Percentiles rank a stretch among this genome's conserved stretches.
Evolutionary conservation across 805 yeast genomes (phyloP).

Genomic region (Candida succiphila): DNA sequence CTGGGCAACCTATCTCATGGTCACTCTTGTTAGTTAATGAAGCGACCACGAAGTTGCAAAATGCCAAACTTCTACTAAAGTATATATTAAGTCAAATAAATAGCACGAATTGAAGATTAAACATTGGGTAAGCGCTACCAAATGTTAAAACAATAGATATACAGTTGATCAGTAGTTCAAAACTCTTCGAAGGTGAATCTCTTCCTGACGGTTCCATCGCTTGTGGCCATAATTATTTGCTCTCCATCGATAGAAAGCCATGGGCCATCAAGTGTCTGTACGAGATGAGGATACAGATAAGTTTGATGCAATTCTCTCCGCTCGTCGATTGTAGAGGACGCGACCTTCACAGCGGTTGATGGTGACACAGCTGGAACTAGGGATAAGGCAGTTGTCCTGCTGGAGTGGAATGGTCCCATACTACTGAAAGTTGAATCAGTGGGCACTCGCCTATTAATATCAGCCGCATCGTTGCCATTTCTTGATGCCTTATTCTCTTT

Average conservation of each 20-base stretch:
- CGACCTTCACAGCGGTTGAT: slow-evolving; percentile 9
- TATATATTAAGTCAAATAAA: too few species aligned
- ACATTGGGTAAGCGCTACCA: too few species aligned
- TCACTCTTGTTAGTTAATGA: too few species aligned
- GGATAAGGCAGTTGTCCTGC: not conserved
- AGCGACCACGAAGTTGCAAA: too few species aligned
- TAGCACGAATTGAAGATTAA: too few species aligned
- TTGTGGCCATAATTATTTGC: slow-evolving; percentile 38
- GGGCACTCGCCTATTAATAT: too few species aligned
- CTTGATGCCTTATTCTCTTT: not conserved
- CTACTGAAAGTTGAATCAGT: too few species aligned
- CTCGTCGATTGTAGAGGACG: slow-evolving; percentile 59
- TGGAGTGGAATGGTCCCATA: too few species aligned
- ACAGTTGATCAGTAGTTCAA: slow-evolving; percentile 3
- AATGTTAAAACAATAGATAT: not conserved
- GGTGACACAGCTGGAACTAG: not conserved
- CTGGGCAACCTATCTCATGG: too few species aligned
- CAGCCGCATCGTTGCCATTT: too few species aligned
- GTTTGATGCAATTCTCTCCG: slow-evolving; percentile 59
- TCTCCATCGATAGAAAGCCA: slow-evolving; percentile 63
- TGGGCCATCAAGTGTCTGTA: slow-evolving; percentile 73
- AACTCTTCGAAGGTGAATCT: slow-evolving; percentile 17
- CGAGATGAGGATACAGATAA: slow-evolving; percentile 70
- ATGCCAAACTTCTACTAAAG: too few species aligned
- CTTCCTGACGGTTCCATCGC: slow-evolving; percentile 22